phyloP scores from a whole-genome alignment of 305 asterid species.

The Euphrasia arctica region DNA sequence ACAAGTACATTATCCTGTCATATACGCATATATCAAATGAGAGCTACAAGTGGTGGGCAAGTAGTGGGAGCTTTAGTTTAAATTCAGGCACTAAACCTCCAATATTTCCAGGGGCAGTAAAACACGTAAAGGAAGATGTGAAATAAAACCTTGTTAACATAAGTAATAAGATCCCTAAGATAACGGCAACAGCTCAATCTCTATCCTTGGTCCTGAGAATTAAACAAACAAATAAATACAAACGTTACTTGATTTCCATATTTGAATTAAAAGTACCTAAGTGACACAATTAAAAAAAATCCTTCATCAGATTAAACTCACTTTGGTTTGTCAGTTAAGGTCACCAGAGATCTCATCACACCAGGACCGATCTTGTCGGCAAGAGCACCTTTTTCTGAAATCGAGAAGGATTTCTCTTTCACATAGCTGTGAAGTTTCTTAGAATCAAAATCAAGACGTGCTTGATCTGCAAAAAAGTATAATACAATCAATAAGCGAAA shows the following conservation, averaged over 20 bases:
- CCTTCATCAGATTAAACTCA: constrained; percentile 29
- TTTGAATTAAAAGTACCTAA: constrained; percentile 4
- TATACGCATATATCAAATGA: not conserved
- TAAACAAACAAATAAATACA: constrained; percentile 26
- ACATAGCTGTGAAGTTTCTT: constrained; percentile 83
- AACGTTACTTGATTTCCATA: constrained; percentile 13
- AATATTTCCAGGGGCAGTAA: constrained; percentile 12
- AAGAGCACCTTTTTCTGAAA: constrained; percentile 79
- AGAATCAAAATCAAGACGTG: constrained; percentile 62
- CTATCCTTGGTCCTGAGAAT: constrained; percentile 40
- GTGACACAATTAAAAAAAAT: constrained; percentile 13
- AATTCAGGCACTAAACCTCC: constrained; percentile 7
- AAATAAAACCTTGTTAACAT: constrained; percentile 15
- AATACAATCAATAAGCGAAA: constrained; percentile 24
- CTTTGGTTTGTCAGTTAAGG: constrained; percentile 67
- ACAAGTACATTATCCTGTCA: constrained; percentile 2
- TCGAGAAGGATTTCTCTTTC: constrained; percentile 70
- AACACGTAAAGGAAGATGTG: constrained; percentile 15
- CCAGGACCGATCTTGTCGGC: constrained; percentile 79
- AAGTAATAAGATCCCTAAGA: constrained; percentile 23
- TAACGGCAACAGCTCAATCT: constrained; percentile 30
- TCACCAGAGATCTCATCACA: constrained; percentile 79
- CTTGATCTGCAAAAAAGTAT: constrained; percentile 58
- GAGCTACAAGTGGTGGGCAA: not conserved
- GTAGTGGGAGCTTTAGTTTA: not conserved